phyloP scores from a whole-genome alignment of 2,329 filamentous ascomycete species.

The Whalleya microplaca region DNA sequence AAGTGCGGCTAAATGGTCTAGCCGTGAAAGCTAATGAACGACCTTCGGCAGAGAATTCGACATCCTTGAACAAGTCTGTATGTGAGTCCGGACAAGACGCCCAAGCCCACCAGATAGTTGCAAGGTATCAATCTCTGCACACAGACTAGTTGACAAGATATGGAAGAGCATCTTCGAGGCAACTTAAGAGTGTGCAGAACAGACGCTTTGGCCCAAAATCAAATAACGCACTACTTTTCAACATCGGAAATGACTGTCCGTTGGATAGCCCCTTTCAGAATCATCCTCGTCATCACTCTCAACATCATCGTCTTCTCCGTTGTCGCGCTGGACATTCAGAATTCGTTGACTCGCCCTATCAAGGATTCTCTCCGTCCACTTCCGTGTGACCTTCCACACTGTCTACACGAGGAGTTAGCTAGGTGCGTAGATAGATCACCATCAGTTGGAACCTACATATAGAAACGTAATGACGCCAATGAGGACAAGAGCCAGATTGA shows the following conservation, averaged over 20 bases:
- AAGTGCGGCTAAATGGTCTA: conserved; percentile 23
- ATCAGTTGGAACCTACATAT: conserved; percentile 58
- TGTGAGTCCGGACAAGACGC: conserved; percentile 56
- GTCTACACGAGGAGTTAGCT: conserved; percentile 50
- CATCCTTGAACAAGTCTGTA: conserved; percentile 40
- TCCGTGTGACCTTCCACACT: conserved; percentile 80
- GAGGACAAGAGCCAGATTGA: conserved; percentile 78
- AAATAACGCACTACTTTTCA: conserved; percentile 13
- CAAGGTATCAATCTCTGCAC: conserved; percentile 76
- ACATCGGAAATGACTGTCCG: conserved; percentile 13
- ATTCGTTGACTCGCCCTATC: conserved; percentile 79
- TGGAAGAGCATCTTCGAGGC: conserved; percentile 74
- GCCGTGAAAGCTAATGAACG: conserved; percentile 34
- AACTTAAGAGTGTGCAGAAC: conserved; percentile 94
- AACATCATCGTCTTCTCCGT: conserved; percentile 49
- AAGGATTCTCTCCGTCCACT: conserved; percentile 72
- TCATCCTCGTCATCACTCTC: conserved; percentile 24
- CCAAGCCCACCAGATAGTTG: conserved; percentile 44
- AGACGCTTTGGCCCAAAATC: conserved; percentile 22
- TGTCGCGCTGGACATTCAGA: conserved; percentile 75
- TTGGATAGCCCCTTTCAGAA: conserved; percentile 18
- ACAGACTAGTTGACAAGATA: conserved; percentile 96
- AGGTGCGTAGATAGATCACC: background rate
- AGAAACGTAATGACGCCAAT: conserved; percentile 82
- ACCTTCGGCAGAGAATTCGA: conserved; percentile 37